Percentiles rank a stretch among this genome's conserved stretches.
phyloP scores from a whole-genome alignment of 2,329 filamentous ascomycete species.

The Lachnellula occidentalis region DNA sequence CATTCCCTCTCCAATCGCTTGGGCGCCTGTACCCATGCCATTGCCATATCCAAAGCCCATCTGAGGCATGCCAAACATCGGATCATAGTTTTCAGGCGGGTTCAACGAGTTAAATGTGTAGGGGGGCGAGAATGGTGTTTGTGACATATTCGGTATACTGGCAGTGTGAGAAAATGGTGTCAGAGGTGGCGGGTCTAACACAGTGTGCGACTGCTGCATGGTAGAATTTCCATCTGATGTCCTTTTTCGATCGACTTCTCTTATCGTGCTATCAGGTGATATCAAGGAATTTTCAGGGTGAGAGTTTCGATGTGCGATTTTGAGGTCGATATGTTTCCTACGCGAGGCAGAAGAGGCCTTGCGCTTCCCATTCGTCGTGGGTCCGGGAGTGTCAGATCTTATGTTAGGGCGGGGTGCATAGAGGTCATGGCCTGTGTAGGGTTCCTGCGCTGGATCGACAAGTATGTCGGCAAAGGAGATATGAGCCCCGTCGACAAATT shows the following conservation, averaged over 20 bases:
- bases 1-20: slow-evolving; percentile 29
- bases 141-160: slow-evolving; percentile 15
- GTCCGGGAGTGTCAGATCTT: slow-evolving; percentile 13
- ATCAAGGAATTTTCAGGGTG: slow-evolving; percentile 26
- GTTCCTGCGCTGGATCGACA: slow-evolving; percentile 54
- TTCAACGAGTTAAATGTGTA: slow-evolving; percentile 25
- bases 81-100: slow-evolving; percentile 41
- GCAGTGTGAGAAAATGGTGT: slow-evolving; percentile 10
- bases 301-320: slow-evolving; percentile 27
- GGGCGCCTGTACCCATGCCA: slow-evolving; percentile 33
- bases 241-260: slow-evolving; percentile 2
- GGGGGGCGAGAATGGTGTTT: slow-evolving; percentile 31
- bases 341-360: slow-evolving; percentile 13
- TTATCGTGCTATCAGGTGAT: slow-evolving; percentile 24
- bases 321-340: slow-evolving; percentile 33
- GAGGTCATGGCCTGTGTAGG: slow-evolving; percentile 45
- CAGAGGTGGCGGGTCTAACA: slow-evolving; percentile 13
- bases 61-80: slow-evolving; percentile 54
- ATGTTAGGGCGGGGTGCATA: slow-evolving; percentile 39
- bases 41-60: slow-evolving; percentile 50
- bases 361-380: slow-evolving; percentile 16
- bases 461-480: slow-evolving; percentile 64
- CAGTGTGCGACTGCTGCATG: slow-evolving; percentile 8
- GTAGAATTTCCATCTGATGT: background rate
- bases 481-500: slow-evolving; percentile 67